Percentiles rank a stretch among this genome's conserved stretches.
Conservation (phyloP, 2,329 filamentous ascomycete genomes). For the Zymoseptoria tritici region DNA sequence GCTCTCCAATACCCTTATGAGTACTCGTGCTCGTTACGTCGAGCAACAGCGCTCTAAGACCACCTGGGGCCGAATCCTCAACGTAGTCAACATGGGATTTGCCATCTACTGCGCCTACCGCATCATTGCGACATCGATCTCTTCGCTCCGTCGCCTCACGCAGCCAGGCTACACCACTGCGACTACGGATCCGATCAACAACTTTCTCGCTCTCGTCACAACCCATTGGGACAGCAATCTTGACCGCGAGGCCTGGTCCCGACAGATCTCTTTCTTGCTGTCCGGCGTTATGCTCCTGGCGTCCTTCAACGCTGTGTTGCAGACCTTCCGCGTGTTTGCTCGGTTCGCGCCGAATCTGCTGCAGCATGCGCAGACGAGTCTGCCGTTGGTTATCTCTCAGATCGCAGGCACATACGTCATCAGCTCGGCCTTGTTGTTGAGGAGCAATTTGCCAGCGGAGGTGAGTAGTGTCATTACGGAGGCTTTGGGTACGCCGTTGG, state of each 20-base stretch:
- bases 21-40: conserved; percentile 56
- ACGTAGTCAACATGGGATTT: conserved; percentile 61
- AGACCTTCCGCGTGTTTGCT: conserved; percentile 75
- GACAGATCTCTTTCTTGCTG: conserved; percentile 76
- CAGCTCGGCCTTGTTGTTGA: conserved; percentile 65
- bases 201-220: conserved; percentile 69
- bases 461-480: conserved; percentile 71
- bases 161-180: conserved; percentile 48
- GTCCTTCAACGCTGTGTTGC: conserved; percentile 74
- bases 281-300: conserved; percentile 76
- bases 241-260: conserved; percentile 74
- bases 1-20: conserved; percentile 56
- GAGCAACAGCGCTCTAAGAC: conserved; percentile 63
- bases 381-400: conserved; percentile 72
- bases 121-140: conserved; percentile 63
- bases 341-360: conserved; percentile 66
- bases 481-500: conserved; percentile 67
- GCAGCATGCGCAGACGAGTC: conserved; percentile 66
- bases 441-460: conserved; percentile 70
- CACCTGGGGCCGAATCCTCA: conserved; percentile 55
- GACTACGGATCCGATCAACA: conserved; percentile 74
- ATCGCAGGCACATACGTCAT: conserved; percentile 82
- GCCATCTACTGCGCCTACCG: conserved; percentile 79
- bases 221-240: conserved; percentile 78
- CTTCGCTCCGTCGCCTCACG: conserved; percentile 54